A percentile compares a stretch with the other conserved stretches of the same genome.
Evolutionary conservation across 2,329 filamentous ascomycete genomes (phyloP).

Genomic region (Gyromitra esculenta): DNA sequence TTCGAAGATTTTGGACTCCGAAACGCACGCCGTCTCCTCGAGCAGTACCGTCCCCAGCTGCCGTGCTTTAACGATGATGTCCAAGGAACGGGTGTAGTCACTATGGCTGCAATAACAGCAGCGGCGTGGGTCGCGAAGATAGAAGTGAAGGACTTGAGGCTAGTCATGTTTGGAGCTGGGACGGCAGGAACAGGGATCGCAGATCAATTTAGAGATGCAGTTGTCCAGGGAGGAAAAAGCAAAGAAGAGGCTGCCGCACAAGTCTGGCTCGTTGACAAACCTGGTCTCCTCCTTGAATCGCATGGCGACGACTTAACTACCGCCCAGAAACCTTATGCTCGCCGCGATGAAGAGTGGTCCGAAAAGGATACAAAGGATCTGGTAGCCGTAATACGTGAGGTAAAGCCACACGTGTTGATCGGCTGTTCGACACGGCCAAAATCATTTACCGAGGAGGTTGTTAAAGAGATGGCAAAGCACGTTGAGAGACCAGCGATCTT

Average conservation of each 20-base stretch:
- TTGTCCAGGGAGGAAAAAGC: conserved; percentile 71
- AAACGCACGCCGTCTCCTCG: conserved; percentile 80
- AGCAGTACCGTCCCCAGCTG: conserved; percentile 76
- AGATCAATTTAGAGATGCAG: conserved; percentile 82
- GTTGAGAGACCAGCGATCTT: conserved; percentile 79
- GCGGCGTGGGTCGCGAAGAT: conserved; percentile 75
- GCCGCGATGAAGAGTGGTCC: conserved; percentile 72
- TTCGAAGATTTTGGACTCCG: conserved; percentile 86
- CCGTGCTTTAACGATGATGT: conserved; percentile 93
- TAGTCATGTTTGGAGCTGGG: conserved; percentile 82
- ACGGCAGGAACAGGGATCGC: conserved; percentile 78
- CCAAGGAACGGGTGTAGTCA: conserved; percentile 88
- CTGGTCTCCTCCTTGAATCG: conserved; percentile 75
- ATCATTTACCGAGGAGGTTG: conserved; percentile 77
- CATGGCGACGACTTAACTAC: conserved; percentile 70
- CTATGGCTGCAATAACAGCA: conserved; percentile 81
- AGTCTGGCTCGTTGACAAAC: conserved; percentile 86
- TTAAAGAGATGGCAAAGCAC: conserved; percentile 79
- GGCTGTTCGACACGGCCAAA: conserved; percentile 83
- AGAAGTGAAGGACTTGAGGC: conserved; percentile 73
- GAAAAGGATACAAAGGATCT: conserved; percentile 69
- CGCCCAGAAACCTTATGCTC: conserved; percentile 75
- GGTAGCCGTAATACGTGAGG: conserved; percentile 72
- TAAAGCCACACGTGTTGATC: conserved; percentile 82
- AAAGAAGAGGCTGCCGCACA: conserved; percentile 80